phyloP scores from a whole-genome alignment of 1,284 basidiomycete genomes.

The Irpex sp. region DNA sequence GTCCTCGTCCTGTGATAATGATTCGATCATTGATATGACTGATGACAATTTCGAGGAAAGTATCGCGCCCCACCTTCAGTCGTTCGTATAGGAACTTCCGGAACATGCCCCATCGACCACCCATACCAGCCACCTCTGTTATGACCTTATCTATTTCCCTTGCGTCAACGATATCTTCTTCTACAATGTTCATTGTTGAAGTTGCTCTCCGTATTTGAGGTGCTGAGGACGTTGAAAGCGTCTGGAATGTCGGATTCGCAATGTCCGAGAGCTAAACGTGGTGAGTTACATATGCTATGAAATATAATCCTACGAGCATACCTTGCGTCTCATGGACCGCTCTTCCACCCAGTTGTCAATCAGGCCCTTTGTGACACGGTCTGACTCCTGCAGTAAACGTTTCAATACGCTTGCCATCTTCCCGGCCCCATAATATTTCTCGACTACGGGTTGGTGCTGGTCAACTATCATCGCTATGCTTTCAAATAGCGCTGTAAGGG shows the following conservation, averaged over 20 bases:
- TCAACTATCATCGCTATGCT: conserved; percentile 94
- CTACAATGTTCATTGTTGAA: conserved; percentile 30
- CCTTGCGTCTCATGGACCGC: conserved; percentile 68
- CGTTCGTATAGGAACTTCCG: conserved; percentile 79
- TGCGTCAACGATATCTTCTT: conserved; percentile 72
- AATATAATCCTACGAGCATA: conserved; percentile 18
- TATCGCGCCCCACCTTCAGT: conserved; percentile 42
- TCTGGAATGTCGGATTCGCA: conserved; percentile 13
- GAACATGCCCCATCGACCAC: conserved; percentile 89
- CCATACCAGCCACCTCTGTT: conserved; percentile 84
- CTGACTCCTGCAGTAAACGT: conserved; percentile 80
- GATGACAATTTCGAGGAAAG: not conserved
- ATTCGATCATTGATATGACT: not conserved
- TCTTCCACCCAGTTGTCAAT: conserved; percentile 91
- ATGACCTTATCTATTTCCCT: conserved; percentile 87
- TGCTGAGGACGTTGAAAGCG: conserved; percentile 11
- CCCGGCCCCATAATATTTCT: conserved; percentile 91
- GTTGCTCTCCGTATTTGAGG: conserved; percentile 35
- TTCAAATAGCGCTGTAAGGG: conserved; percentile 89
- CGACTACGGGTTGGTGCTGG: conserved; percentile 95
- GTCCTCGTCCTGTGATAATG: conserved; percentile 10
- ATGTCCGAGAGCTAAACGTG: conserved; percentile 26
- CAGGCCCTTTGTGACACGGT: conserved; percentile 73
- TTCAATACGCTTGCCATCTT: conserved; percentile 82
- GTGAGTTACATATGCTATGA: not conserved